Base-by-base conservation (phyloP, 768 basidiomycete genomes). In the Clavaria fumosa region DNA sequence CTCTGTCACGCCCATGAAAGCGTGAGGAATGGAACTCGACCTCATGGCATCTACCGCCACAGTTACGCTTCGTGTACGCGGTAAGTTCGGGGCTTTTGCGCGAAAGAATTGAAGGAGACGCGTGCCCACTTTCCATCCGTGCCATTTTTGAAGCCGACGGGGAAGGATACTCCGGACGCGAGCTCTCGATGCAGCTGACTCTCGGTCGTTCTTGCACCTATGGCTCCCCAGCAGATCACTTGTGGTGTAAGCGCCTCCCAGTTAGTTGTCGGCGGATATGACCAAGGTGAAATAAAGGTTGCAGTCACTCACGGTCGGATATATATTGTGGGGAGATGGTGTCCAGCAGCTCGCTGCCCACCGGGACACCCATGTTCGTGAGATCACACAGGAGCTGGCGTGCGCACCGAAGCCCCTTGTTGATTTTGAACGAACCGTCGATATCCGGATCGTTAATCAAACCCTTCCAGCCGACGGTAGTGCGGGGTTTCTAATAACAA, bases 31-130 rank as follows among this genome's bases (percentile, higher is more conserved):
- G 42, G 76, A 72, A 15, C 93, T 90, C 11, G 93, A 84, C 23
- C 90, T 73, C 91, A 97, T 96, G 11, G 93, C 95, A 56, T 99
- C 95, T 39, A 97, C 82, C 2, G 93, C 93, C 23, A 97, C 86
- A 0, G 71, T 61, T 34, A 96, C 78, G 41, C 74, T 76, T 43
- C 56, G 53, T 17, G 27, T n/a, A 30, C 2, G 26, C 17, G 39
- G 36, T 39, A 24, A 39, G 30, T 22, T 11, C n/a, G 24, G 11
- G 7, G 10, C 7, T 14, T 22, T 5, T 44, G n/a, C 26, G 43
- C 22, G 42, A 40, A 1, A 43, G 18, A 36, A 7, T 20, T 20
- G 40, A 39, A 5, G 6, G 34, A 7, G 11, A 30, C 21, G 41
- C 28, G 7, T 43, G 38, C 57, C 38, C 45, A 72, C 73, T 75